Base-by-base conservation (phyloP, 192 early-diverging fungal species). In the Coemansia sp. region DNA sequence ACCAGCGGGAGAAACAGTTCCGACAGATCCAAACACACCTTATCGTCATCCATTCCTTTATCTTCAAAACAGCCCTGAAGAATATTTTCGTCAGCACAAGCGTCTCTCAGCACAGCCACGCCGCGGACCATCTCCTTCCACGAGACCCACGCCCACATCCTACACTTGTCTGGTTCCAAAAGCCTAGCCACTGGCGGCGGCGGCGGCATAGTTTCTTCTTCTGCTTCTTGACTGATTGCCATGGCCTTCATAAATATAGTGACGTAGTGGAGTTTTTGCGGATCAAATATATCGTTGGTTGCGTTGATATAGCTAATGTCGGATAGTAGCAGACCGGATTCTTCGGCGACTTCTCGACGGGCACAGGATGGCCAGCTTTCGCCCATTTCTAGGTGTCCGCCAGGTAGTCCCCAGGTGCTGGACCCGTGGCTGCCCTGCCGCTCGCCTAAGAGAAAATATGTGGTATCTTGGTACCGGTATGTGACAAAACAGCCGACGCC, bases 401-500 rank as follows among this genome's bases (percentile, higher is more conserved):
- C 70, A 41, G 70, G 70, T 17, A 72, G 66, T 15, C 52, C 65
- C 65, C 65, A 64, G 34, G 55, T 63, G 51, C 35, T 58, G 20
- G 41, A 37, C 7, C 65, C 62, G 53, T 67, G 65, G 43, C 72
- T 68, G 66, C 72, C 61, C 45, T 63, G 37, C 3, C 66, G 39
- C 45, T 64, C 17, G 22, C 66, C 72, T 0, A 68, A n/a, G 2
- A 74, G 39, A n/a, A 68, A 68, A 12, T 64, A 79, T 28, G 38
- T 68, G 6, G 63, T 64, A 43, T 53, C 69, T 34, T 34, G 58
- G 18, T 51, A 58, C 41, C 72, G 76, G 38, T 37, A 36, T 61
- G 72, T 78, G 34, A 84, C 78, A 22, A 52, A 45, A 45, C 79
- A 80, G 34, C 66, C 85, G 36, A 71, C 55, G 3, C 66, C 63